Evolutionary conservation across 495 filamentous ascomycete species (phyloP), one percentile per base, ranked within the genome.

Genomic region (Bombardia bombarda): DNA sequence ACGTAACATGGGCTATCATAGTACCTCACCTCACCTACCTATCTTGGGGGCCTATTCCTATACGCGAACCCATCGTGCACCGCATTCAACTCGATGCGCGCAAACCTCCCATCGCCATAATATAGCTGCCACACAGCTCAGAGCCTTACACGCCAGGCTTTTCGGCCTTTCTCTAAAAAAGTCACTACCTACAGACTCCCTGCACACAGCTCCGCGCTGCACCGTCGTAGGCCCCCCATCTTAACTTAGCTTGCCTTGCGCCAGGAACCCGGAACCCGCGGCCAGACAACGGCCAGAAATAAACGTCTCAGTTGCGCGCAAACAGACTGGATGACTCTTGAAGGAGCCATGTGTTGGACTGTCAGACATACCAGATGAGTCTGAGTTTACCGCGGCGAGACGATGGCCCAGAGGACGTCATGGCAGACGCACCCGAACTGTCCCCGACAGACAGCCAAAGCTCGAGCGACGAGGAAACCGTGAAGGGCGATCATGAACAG

Each of bases 391-490:
- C 52, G 55, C 70, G 66, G 55, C 66, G 57, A 52, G 64, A 70
- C 49, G 60, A 69, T 65, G 72, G 63, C 52, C 63, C 50, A 50
- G 57, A 46, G 35, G 48, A 56, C 34, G 48, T 40, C 47, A 68
- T 69, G 67, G 66, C 62, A 42, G 53, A 62, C 54, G 58, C 60
- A 57, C 56, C 59, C 24, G 63, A 68, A 45, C 57, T 60, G 35
- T 47, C 62, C 52, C 53, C 54, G 1, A 12, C 21, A 1, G 52
- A 56, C 33, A 43, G 50, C 42, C 38, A 49, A 7, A 50, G 57
- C 38, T 68, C 65, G 37, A 72, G 67, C 47, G 69, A 70, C 47
- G 67, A 65, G 14, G 65, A 67, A 43, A 72, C 70, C 1, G 56
- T 70, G 23, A 68, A 60, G 51, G 60, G 60, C 22, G 59, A 67